Base-by-base conservation (phyloP, 176 grass and related monocot genomes). In the Aechmea fasciata region DNA sequence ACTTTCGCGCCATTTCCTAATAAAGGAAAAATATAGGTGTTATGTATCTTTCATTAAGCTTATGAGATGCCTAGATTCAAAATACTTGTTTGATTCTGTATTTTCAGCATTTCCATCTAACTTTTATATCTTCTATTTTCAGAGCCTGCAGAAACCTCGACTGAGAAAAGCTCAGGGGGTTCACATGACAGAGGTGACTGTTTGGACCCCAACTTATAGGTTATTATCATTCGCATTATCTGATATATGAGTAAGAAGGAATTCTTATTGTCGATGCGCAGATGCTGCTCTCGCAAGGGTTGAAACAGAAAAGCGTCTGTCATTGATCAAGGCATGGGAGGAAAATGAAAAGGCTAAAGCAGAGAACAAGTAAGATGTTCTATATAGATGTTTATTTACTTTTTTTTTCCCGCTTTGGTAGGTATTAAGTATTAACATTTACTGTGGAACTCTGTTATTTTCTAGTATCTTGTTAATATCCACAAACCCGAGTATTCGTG, bases 321-420 rank as follows among this genome's bases (percentile, higher is more conserved):
- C 88, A 72, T 72, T 96, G 72, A 91, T 91, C 78, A 91, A 66
- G 69, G 92, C 92, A 71, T 96, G 88, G 88, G 92, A 96, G 63
- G 88, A 96, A n/a, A 96, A 96, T 73, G 88, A 96, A 72, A 91
- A 86, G 78, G 80, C 85, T 26, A 96, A 96, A 80, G 83, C 78
- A 72, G 92, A 96, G 57, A 96, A 96, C 69, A 96, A 86, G 92
- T 91, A 69, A 68, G 67, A 47, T 80, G 53, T 64, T 52, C 33
- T 41, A 41, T 7, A 41, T 41, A 41, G 9, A 63, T 22, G 15
- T 19, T 18, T 61, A 12, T 61, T 61, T 15, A 22, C 2, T 22
- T 10, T 41, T 41, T 23, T 41, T 41, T 41, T 41, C 7, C 33
- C 33, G 6, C 3, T 41, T 41, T 41, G 33, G 33, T 41, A 41